A percentile compares a stretch with the other conserved stretches of the same genome.
Conservation (phyloP, 495 filamentous ascomycete species). For the Aspergillus saccharolyticus region DNA sequence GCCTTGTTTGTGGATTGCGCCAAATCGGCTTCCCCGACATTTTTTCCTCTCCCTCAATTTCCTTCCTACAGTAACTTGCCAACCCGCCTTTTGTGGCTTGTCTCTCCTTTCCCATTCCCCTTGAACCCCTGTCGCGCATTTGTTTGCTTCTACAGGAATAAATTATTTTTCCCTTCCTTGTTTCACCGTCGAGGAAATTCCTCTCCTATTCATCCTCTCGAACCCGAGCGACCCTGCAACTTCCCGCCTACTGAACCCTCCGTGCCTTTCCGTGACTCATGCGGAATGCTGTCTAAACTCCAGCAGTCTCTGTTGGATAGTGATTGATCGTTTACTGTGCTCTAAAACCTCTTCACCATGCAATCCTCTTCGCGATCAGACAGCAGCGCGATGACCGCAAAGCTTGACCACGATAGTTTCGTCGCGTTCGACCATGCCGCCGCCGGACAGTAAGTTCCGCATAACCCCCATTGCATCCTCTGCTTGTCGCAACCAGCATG, state of each 20-base stretch:
- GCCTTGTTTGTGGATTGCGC: not conserved
- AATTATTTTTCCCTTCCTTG: not conserved
- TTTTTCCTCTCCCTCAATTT: not conserved
- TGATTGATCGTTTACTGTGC: slow-evolving; percentile 2
- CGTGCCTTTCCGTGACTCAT: slow-evolving; percentile 6
- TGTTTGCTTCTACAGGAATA: not conserved
- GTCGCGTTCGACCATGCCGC: slow-evolving; percentile 75
- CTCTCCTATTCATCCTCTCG: not conserved
- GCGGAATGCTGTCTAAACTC: slow-evolving; percentile 16
- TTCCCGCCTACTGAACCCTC: not conserved
- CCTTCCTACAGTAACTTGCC: not conserved
- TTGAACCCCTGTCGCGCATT: not conserved
- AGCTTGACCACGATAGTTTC: slow-evolving; percentile 50
- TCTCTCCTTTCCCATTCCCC: slow-evolving; percentile 2
- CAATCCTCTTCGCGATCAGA: slow-evolving; percentile 33
- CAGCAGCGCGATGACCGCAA: slow-evolving; percentile 30
- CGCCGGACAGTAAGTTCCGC: slow-evolving; percentile 81
- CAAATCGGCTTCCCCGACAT: not conserved
- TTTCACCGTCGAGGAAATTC: not conserved
- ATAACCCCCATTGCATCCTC: not conserved
- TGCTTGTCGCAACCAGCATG: slow-evolving; percentile 1
- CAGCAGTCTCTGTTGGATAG: slow-evolving; percentile 5
- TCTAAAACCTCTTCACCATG: slow-evolving; percentile 24
- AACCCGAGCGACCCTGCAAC: not conserved
- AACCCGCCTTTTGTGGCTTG: not conserved